phyloP scores from a whole-genome alignment of 1,284 basidiomycete species.

The Malassezia arunalokei region DNA sequence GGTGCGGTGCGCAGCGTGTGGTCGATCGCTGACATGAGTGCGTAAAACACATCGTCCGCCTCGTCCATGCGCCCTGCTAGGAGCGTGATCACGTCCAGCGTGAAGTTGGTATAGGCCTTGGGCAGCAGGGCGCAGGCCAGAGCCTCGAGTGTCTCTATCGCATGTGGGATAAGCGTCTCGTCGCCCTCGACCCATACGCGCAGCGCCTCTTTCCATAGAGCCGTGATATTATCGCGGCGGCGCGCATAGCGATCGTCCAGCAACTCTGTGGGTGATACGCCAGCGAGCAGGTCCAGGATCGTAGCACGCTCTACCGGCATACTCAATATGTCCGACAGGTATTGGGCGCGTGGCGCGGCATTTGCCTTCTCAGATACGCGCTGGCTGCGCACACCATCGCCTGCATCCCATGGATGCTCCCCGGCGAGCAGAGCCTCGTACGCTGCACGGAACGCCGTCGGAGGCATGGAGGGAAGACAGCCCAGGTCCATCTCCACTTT shows the following conservation, averaged over 20 bases:
- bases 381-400: not conserved
- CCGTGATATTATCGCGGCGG: conserved; percentile 33
- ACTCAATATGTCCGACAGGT: conserved; percentile 33
- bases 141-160: conserved; percentile 32
- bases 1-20: conserved; percentile 18
- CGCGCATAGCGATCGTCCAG: conserved; percentile 27
- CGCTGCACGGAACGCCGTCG: conserved; percentile 21
- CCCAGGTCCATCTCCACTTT: not conserved
- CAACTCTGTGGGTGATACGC: conserved; percentile 20
- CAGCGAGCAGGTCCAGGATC: conserved; percentile 21
- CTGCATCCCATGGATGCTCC: conserved; percentile 26
- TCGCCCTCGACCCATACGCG: conserved; percentile 26
- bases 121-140: conserved; percentile 31
- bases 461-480: not conserved
- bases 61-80: conserved; percentile 42
- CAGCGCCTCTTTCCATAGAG: conserved; percentile 34
- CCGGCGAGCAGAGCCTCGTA: conserved; percentile 30
- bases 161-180: conserved; percentile 27
- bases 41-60: conserved; percentile 35
- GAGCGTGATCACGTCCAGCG: conserved; percentile 34
- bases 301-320: conserved; percentile 29
- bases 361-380: conserved; percentile 26
- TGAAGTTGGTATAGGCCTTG: conserved; percentile 34
- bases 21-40: conserved; percentile 31
- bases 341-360: conserved; percentile 30